These are phyloP conservation scores for Sutorius eximius DNA, from an alignment of 1,284 basidiomycete species.

Conservation along the genomic window DNA sequence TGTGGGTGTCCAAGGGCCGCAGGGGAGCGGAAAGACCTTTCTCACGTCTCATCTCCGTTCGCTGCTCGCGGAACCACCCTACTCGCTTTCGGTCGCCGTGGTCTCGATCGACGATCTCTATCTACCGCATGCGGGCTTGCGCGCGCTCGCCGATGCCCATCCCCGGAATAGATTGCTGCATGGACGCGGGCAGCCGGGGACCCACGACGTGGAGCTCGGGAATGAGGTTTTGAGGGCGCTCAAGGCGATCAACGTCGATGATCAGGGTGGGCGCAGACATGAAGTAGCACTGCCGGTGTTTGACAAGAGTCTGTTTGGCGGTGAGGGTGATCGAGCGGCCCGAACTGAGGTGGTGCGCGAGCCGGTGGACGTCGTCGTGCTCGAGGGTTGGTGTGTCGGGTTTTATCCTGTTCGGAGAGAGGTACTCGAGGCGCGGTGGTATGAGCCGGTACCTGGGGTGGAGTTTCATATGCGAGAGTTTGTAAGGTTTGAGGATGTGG, in stretches of 20 bases:
- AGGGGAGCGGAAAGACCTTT: conserved; percentile 82
- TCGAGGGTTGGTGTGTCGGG: conserved; percentile 85
- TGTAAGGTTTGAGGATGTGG: conserved; percentile 49
- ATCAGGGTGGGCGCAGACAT: neutral
- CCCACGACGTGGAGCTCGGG: conserved; percentile 78
- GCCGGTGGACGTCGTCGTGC: conserved; percentile 80
- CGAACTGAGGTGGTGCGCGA: conserved; percentile 40
- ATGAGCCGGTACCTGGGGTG: conserved; percentile 38
- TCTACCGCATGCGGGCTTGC: conserved; percentile 63
- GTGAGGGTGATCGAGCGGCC: conserved; percentile 79
- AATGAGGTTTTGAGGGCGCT: conserved; percentile 51
- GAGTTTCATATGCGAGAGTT: conserved; percentile 33
- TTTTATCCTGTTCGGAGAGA: conserved; percentile 50
- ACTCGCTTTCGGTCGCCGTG: conserved; percentile 59
- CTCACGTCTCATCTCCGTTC: conserved; percentile 57
- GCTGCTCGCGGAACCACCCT: conserved; percentile 47
- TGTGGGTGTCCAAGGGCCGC: conserved; percentile 84
- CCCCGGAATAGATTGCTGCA: conserved; percentile 65
- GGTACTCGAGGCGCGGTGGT: conserved; percentile 41
- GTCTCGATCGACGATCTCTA: conserved; percentile 89
- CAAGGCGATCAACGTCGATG: conserved; percentile 43
- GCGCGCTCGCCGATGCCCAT: conserved; percentile 51
- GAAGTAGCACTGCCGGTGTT: conserved; percentile 72
- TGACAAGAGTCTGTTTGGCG: conserved; percentile 80
- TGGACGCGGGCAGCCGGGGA: conserved; percentile 85